Conservation (phyloP, 441 rosid species). For the Hura crepitans region DNA sequence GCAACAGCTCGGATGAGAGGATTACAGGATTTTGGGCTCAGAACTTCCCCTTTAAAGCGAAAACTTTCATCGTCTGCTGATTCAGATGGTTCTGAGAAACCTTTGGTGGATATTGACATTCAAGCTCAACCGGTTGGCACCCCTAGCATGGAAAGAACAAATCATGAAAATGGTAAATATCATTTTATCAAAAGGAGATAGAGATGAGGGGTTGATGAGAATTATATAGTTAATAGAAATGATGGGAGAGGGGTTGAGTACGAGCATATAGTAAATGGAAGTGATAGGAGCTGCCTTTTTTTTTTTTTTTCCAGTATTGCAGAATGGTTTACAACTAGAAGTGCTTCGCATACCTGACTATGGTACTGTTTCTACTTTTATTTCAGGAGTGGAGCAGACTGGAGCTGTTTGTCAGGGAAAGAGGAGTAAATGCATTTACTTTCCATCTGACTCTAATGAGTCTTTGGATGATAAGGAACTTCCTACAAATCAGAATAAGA, state of each 20-base stretch:
- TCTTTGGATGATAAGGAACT: constrained; percentile 52
- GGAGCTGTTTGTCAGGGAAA: constrained; percentile 50
- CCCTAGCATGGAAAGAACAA: constrained; percentile 42
- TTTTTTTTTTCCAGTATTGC: constrained; percentile 24
- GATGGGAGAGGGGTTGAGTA: constrained; percentile 11
- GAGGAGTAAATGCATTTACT: constrained; percentile 50
- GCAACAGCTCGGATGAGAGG: constrained; percentile 78
- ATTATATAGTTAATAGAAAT: constrained; percentile 24
- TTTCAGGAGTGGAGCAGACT: constrained; percentile 55
- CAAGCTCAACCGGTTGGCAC: constrained; percentile 44
- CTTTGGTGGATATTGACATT: constrained; percentile 36
- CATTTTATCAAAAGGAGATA: constrained; percentile 24
- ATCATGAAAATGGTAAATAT: constrained; percentile 53
- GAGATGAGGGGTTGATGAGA: constrained; percentile 18
- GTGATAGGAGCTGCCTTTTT: constrained; percentile 9
- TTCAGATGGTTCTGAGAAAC: constrained; percentile 43
- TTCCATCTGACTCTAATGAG: constrained; percentile 47
- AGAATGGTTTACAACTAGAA: constrained; percentile 19
- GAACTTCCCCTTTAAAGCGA: constrained; percentile 52
- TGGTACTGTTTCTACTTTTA: constrained; percentile 28
- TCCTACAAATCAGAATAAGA: constrained; percentile 37
- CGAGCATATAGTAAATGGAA: constrained; percentile 24
- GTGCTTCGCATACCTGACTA: constrained; percentile 28
- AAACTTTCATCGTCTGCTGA: constrained; percentile 45
- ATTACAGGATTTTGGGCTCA: constrained; percentile 74